Base-by-base conservation (phyloP, 768 basidiomycete species). In the Lactifluus rugatus region DNA sequence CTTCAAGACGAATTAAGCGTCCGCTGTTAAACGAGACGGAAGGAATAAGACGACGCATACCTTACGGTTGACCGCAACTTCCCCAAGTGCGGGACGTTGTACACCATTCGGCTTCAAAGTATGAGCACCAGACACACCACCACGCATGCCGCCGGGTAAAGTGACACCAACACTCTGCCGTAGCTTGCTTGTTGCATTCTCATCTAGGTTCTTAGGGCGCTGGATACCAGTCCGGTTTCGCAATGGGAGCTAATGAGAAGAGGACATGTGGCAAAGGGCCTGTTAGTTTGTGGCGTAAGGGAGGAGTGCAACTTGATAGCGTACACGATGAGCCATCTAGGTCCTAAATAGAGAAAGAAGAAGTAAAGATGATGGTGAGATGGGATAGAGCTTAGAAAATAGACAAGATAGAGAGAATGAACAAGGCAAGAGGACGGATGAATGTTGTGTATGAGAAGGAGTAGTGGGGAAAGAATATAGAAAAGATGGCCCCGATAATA, bases 61-160 rank as follows among this genome's bases (percentile, higher is more conserved):
- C 75, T 86, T 89, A 69, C 83, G 81, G 70, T 89, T 89, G 52
- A 89, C 81, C 56, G 85, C 83, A 60, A 93, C 90, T 72, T 93
- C 91, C 58, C 83, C 81, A 50, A 94, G 78, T 41, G 84, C 89
- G 32, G 85, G 78, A 63, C 92, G 80, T 69, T 83, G 81, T 48
- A 64, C 61, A 21, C 76, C 72, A 44, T 74, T 77, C 34, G 73
- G 74, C 76, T 90, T 92, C 64, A 76, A 71, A 36, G 66, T 70
- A 60, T 73, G 73, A 57, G 70, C 68, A 52, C 42, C 32, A 57
- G 56, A 39, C 57, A 75, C 70, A 48, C 77, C 65, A 63, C 79
- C 73, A 52, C 84, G 81, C 56, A 78, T 73, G 45, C 80, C 72
- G 44, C 77, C 80, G 50, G 74, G 66, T 52, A 70, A 64, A 36